Percentiles rank a stretch among this genome's conserved stretches.
phyloP scores from a whole-genome alignment of 495 filamentous ascomycete species.

The Parmelia sp. region DNA sequence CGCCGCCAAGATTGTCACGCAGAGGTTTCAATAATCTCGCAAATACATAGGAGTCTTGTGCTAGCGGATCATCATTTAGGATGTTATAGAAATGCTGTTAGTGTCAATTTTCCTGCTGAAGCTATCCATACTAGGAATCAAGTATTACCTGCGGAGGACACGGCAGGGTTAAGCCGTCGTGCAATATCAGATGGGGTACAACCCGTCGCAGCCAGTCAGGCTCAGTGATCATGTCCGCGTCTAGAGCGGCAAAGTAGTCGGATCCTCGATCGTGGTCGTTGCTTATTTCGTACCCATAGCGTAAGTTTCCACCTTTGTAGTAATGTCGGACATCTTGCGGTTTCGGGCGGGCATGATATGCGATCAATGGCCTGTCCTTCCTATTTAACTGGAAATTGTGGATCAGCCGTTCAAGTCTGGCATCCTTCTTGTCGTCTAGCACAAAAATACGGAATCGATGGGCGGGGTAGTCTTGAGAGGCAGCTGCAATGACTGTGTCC shows the following conservation, averaged over 20 bases:
- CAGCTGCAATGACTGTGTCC: conserved; percentile 46
- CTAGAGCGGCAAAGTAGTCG: conserved; percentile 45
- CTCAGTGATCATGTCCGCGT: conserved; percentile 54
- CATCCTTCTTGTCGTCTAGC: conserved; percentile 44
- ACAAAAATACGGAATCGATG: conserved; percentile 45
- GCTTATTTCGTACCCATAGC: conserved; percentile 39
- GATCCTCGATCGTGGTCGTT: conserved; percentile 32
- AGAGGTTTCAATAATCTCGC: conserved; percentile 45
- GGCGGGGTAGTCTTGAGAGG: conserved; percentile 43
- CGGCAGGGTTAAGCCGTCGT: conserved; percentile 43
- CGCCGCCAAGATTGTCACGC: conserved; percentile 42
- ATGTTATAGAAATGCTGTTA: conserved; percentile 47
- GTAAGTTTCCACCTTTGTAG: conserved; percentile 53
- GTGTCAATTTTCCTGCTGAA: neutral
- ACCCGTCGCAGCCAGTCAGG: conserved; percentile 44
- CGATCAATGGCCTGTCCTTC: conserved; percentile 27
- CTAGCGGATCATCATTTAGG: conserved; percentile 43
- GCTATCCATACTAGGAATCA: neutral
- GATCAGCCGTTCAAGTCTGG: conserved; percentile 30
- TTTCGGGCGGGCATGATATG: conserved; percentile 43
- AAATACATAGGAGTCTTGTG: conserved; percentile 41
- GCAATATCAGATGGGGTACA: conserved; percentile 42
- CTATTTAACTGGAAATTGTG: conserved; percentile 21
- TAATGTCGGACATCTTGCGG: conserved; percentile 40
- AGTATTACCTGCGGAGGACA: conserved; percentile 39